These are phyloP conservation scores for Aspergillus fischeri DNA, from an alignment of 2,329 filamentous ascomycete species.

Conservation along the genomic window DNA sequence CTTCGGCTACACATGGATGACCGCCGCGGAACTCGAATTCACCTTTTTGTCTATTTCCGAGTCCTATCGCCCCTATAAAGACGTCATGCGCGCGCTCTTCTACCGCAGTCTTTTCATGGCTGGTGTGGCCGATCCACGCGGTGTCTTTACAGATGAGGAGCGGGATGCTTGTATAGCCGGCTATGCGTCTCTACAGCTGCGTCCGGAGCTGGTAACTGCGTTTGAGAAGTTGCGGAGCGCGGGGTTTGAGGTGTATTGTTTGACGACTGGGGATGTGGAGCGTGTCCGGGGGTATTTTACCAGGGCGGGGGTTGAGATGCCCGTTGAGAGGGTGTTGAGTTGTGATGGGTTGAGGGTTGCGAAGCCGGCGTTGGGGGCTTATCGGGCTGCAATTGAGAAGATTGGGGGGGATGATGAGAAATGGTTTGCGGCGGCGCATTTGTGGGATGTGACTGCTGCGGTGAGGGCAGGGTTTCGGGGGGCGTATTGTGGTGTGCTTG, in stretches of 20 bases:
- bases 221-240: constrained; percentile 40
- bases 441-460: constrained; percentile 57
- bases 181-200: constrained; percentile 31
- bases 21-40: constrained; percentile 43
- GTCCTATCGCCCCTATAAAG: constrained; percentile 38
- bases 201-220: constrained; percentile 35
- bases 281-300: constrained; percentile 52
- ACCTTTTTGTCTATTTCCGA: constrained; percentile 43
- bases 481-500: constrained; percentile 52
- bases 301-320: constrained; percentile 48
- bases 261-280: constrained; percentile 50
- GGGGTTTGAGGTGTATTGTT: constrained; percentile 52
- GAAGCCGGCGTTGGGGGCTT: constrained; percentile 49
- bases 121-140: constrained; percentile 37
- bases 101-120: constrained; percentile 41
- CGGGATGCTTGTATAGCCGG: constrained; percentile 34
- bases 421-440: constrained; percentile 59
- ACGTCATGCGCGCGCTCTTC: constrained; percentile 40
- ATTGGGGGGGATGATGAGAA: constrained; percentile 39
- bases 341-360: constrained; percentile 49
- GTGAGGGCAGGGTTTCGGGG: constrained; percentile 49
- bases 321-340: constrained; percentile 47
- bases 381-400: constrained; percentile 41
- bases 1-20: constrained; percentile 45
- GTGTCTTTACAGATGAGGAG: constrained; percentile 38